Evolutionary conservation across 2,329 filamentous ascomycete species (phyloP), one percentile per base, ranked within the genome.

Genomic region (Fusarium sp.): DNA sequence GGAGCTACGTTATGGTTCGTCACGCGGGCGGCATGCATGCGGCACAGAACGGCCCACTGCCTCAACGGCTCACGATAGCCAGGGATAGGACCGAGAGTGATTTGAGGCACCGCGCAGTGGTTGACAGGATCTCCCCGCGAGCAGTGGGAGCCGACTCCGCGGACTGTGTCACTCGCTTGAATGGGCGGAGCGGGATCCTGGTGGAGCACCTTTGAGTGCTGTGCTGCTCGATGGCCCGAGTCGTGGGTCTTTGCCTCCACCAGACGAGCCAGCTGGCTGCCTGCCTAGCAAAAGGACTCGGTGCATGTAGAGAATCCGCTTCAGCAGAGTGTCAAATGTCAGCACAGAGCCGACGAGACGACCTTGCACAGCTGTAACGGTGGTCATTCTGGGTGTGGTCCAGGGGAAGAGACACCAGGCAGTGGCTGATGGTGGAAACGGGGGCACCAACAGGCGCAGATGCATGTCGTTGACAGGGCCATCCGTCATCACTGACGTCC

Each of bases 1-100:
- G 71, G 23, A 74, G 61, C 72, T 64, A 57, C 48, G 60, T 39
- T 68, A 69, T 77, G 68, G 77, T 78, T 78, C 77, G 67, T 78
- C 77, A 78, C 74, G 77, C 75, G 65, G 73, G 77, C 70, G 68
- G 72, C 61, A 73, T 74, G 74, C 66, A 75, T 78, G 75, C 74
- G 77, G 77, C 77, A 71, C 67, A 77, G 73, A 74, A 71, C 61
- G 77, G 71, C 70, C 77, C 77, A 78, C 77, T 67, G 41, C 58
- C 63, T 66, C 68, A 76, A 77, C 72, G 76, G 66, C 76, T 76
- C 71, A 68, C 56, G 60, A 76, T 71, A 70, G 54, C 62, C 67
- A 74, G 70, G 48, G 72, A 75, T 67, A 64, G 52, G 57, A 59
- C 65, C 35, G 72, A 73, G 69, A 56, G 61, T 48, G 60, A 62